These are phyloP conservation scores for Teratosphaeria viscida DNA, from an alignment of 2,329 filamentous ascomycete species.

Conservation along the genomic window DNA sequence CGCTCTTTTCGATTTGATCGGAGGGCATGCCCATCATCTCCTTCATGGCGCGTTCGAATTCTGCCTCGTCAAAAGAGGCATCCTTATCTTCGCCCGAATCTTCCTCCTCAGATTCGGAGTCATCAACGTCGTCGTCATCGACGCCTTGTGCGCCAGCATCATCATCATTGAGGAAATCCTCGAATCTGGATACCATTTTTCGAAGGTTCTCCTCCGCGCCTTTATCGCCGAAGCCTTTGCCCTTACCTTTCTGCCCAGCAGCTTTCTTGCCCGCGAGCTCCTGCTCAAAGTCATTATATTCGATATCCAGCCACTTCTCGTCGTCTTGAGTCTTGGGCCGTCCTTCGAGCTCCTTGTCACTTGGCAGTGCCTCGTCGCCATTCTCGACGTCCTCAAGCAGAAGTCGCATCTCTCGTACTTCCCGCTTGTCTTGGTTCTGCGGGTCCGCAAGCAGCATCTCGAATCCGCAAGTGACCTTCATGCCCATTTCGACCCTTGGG, in stretches of 20 bases:
- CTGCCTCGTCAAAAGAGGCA: conserved; percentile 66
- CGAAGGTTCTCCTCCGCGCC: conserved; percentile 64
- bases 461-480: conserved; percentile 84
- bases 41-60: conserved; percentile 79
- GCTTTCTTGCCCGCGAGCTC: conserved; percentile 51
- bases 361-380: conserved; percentile 62
- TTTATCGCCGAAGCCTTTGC: conserved; percentile 48
- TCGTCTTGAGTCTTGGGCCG: conserved; percentile 71
- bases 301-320: conserved; percentile 85
- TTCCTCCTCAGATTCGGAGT: conserved; percentile 46
- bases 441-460: conserved; percentile 71
- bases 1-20: conserved; percentile 24
- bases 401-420: conserved; percentile 65
- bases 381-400: conserved; percentile 64
- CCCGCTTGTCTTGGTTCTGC: conserved; percentile 55
- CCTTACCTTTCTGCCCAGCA: conserved; percentile 10
- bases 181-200: conserved; percentile 90
- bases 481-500: conserved; percentile 55
- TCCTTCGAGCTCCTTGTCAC: conserved; percentile 56
- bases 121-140: conserved; percentile 58
- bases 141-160: conserved; percentile 70
- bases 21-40: conserved; percentile 72
- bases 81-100: conserved; percentile 59
- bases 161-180: conserved; percentile 81
- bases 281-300: conserved; percentile 77